These are phyloP conservation scores for Penicillium silybi DNA, from an alignment of 495 filamentous ascomycete genomes.

Conservation along the genomic window DNA sequence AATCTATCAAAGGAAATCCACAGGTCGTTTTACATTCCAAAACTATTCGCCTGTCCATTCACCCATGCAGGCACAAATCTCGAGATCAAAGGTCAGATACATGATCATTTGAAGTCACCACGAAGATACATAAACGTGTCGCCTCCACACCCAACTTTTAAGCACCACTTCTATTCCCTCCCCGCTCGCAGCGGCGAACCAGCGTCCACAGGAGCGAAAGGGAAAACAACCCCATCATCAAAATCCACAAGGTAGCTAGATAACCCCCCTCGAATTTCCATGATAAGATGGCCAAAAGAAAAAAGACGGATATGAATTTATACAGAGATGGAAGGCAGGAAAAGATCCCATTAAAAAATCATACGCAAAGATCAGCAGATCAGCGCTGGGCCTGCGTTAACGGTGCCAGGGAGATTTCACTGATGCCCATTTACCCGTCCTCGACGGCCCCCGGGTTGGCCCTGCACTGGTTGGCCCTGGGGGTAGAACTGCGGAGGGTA, in stretches of 20 bases:
- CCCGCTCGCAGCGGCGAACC: slow-evolving; percentile 38
- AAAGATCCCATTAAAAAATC: slow-evolving; percentile 31
- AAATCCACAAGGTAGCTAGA: slow-evolving; percentile 34
- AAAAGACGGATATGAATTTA: slow-evolving; percentile 29
- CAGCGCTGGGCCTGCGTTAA: slow-evolving; percentile 25
- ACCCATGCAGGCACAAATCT: not conserved
- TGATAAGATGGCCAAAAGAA: slow-evolving; percentile 20
- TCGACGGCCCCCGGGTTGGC: slow-evolving; percentile 48
- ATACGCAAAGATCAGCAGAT: slow-evolving; percentile 30
- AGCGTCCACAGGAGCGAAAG: slow-evolving; percentile 40
- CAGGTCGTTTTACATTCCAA: not conserved
- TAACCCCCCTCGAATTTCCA: slow-evolving; percentile 25
- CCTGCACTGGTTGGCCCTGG: slow-evolving; percentile 42
- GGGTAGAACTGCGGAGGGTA: slow-evolving; percentile 50
- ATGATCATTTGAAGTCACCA: not conserved
- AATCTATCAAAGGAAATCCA: no score
- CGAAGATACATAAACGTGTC: not conserved
- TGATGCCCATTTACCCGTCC: slow-evolving; percentile 40
- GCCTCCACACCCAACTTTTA: not conserved
- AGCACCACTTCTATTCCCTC: not conserved
- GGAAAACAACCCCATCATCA: slow-evolving; percentile 7
- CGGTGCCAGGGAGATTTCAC: not conserved
- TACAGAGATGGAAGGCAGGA: slow-evolving; percentile 39
- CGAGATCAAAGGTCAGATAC: not conserved
- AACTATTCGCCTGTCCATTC: not conserved